Conservation (phyloP, 768 basidiomycete species). For the Chalciporus pseudorubinellus region DNA sequence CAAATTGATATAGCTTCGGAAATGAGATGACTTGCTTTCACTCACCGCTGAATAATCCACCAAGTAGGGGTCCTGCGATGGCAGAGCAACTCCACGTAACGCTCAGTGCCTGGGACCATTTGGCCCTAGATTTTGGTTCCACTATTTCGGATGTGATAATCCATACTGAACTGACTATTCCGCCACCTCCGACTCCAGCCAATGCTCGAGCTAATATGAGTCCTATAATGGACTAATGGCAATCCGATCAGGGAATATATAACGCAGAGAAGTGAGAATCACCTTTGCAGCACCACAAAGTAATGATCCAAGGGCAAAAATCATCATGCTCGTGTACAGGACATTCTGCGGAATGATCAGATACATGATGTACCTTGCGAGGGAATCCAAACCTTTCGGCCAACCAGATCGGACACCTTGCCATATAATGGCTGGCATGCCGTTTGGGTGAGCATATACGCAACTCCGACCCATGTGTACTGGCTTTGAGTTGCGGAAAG, state of each 20-base stretch:
- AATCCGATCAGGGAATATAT: constrained; percentile 17
- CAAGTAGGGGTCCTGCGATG: constrained; percentile 78
- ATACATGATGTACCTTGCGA: not conserved
- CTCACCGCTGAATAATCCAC: constrained; percentile 77
- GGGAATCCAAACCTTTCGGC: constrained; percentile 60
- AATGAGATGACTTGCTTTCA: constrained; percentile 27
- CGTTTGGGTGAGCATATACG: constrained; percentile 85
- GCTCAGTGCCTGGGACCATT: constrained; percentile 84
- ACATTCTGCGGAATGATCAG: constrained; percentile 45
- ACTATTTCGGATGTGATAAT: constrained; percentile 85
- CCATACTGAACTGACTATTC: constrained; percentile 85
- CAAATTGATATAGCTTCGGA: constrained; percentile 16
- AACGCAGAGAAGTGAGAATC: constrained; percentile 16
- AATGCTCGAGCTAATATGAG: constrained; percentile 63
- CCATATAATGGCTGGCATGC: constrained; percentile 84
- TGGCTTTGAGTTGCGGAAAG: constrained; percentile 65
- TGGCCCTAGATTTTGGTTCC: constrained; percentile 63
- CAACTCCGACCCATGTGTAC: constrained; percentile 84
- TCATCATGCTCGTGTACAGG: constrained; percentile 66
- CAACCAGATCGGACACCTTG: constrained; percentile 73
- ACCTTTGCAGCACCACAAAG: constrained; percentile 77
- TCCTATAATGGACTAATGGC: constrained; percentile 44
- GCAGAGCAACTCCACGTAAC: constrained; percentile 87
- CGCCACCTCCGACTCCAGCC: constrained; percentile 83
- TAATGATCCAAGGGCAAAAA: constrained; percentile 77